A percentile compares a stretch with the other conserved stretches of the same genome.
phyloP scores from a whole-genome alignment of 495 filamentous ascomycete species.

The Echria macrotheca region DNA sequence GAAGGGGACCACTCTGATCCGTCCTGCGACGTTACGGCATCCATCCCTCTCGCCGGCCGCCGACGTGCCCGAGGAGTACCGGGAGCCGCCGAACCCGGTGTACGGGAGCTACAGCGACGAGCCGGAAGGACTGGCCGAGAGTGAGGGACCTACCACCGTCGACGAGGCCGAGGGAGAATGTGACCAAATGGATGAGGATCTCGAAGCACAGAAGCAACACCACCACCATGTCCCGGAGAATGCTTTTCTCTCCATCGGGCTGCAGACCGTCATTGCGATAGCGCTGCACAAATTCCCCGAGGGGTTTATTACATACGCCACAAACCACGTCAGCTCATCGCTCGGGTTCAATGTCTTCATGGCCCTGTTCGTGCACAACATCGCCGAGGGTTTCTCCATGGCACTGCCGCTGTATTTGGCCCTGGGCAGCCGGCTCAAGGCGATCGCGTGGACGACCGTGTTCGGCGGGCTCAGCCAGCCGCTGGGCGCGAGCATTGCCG shows the following conservation, averaged over 20 bases:
- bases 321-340: constrained; percentile 86
- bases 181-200: constrained; percentile 26
- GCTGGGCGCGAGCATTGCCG: constrained; percentile 76
- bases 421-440: constrained; percentile 64
- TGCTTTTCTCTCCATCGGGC: constrained; percentile 83
- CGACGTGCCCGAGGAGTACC: constrained; percentile 25
- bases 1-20: constrained; percentile 21
- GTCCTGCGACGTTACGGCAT: constrained; percentile 1
- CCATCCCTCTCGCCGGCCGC: constrained; percentile 7
- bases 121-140: constrained; percentile 5
- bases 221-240: constrained; percentile 98
- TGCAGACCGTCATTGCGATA: constrained; percentile 91
- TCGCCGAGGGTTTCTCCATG: constrained; percentile 93
- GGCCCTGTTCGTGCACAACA: constrained; percentile 95
- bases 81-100: background rate
- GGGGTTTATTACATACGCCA: constrained; percentile 97
- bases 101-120: constrained; percentile 5
- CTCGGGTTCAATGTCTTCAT: constrained; percentile 90
- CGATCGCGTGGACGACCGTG: constrained; percentile 77
- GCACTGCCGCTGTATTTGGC: constrained; percentile 88
- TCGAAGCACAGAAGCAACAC: constrained; percentile 57
- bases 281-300: constrained; percentile 95
- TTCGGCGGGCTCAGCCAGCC: constrained; percentile 86
- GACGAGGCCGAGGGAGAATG: constrained; percentile 26
- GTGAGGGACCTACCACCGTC: constrained; percentile 13